Base-by-base conservation (phyloP, 2,329 filamentous ascomycete genomes). In the Ascochyta rabiei region DNA sequence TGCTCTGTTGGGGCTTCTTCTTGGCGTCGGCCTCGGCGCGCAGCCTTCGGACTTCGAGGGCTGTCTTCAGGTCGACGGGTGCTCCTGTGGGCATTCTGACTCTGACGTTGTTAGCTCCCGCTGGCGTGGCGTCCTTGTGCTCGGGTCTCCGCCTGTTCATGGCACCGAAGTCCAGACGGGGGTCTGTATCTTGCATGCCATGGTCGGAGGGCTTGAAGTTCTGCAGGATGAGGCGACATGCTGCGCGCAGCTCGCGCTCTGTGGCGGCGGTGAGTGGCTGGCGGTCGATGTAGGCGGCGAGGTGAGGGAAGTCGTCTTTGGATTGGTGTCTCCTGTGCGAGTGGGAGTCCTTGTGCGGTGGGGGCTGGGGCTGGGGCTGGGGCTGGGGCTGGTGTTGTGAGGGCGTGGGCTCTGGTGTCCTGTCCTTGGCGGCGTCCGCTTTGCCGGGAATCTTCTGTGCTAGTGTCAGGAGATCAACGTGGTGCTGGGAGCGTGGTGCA, bases 191-290 rank as follows among this genome's bases (percentile, higher is more conserved):
- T 24, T 66, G 64, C 58, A 75, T 66, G 57, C 66, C 70, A 64
- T 73, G 67, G 48, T 74, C 74, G 35, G 73, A 75, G 7, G 73
- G 72, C 61, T 75, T 76, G 67, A 72, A 73, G 64, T 75, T 70
- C 38, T 73, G 65, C 48, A 80, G 67, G 48, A 82, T 75, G 47
- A 74, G 73, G 19, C 75, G 73, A 64, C 80, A 82, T 50, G 79
- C 77, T 39, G 70, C 62, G 55, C 78, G 77, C 45, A 82, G 67
- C 56, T 81, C 77, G 24, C 70, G 69, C 54, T 81, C 79, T 40
- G 76, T 71, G 31, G 74, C 67, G 21, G 70, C 60, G 15, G 77
- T 70, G 50, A 82, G 74, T 21, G 74, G 71, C 50, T 76, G 77
- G 37, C 78, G 77, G 50, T 74, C 73, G 57, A 79, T 79, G 55